Evolutionary conservation across 495 filamentous ascomycete species (phyloP).

Genomic region (Hyaloscypha finlandica): DNA sequence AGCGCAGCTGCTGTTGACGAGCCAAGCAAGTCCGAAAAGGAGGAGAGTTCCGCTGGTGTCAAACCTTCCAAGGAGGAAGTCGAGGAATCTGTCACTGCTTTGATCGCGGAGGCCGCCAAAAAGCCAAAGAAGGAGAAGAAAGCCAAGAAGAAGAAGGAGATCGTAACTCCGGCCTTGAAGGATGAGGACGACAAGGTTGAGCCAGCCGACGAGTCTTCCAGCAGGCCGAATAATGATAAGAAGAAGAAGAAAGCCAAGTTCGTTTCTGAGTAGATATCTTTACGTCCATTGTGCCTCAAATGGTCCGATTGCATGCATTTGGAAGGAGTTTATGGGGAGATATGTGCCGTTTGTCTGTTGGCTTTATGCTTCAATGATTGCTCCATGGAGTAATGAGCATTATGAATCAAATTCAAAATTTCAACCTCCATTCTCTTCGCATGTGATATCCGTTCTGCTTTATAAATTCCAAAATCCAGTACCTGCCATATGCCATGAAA

Average conservation of each 20-base stretch:
- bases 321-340: neutral
- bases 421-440: too few relatives aligned
- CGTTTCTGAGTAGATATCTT: neutral
- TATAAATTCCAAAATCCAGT: too few relatives aligned
- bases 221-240: conserved; percentile 9
- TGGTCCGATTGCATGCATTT: neutral
- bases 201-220: neutral
- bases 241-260: conserved; percentile 4
- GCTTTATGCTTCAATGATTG: too few relatives aligned
- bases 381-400: too few relatives aligned
- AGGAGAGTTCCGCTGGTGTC: conserved; percentile 1
- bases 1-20: conserved; percentile 1
- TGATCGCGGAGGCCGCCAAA: neutral
- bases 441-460: too few relatives aligned
- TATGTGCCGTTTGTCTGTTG: too few relatives aligned
- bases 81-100: conserved; percentile 16
- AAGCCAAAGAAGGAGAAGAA: conserved; percentile 15
- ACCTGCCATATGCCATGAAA: too few relatives aligned
- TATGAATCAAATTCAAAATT: neutral
- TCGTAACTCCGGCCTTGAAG: neutral
- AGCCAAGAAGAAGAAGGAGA: conserved; percentile 14
- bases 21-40: conserved; percentile 24
- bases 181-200: neutral
- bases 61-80: conserved; percentile 36
- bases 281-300: neutral